phyloP scores from a whole-genome alignment of 768 basidiomycete species.

The Podaxis sp. region DNA sequence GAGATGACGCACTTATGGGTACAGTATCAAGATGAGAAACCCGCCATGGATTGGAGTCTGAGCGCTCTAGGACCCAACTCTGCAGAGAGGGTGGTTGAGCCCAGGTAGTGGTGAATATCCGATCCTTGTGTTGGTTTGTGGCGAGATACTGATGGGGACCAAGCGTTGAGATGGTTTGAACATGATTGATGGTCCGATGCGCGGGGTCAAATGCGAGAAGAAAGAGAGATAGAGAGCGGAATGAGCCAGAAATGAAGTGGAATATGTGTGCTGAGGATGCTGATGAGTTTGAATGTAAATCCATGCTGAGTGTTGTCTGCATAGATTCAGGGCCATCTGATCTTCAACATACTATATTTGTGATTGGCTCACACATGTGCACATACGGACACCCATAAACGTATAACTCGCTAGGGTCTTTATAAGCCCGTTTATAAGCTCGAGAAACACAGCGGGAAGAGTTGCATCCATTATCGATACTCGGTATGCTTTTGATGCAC shows the following conservation, averaged over 20 bases:
- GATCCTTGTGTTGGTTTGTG: conserved; percentile 30
- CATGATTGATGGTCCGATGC: conserved; percentile 34
- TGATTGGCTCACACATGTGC: too few species aligned
- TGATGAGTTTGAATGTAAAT: not conserved
- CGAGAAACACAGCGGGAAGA: too few species aligned
- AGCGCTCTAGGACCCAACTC: conserved; percentile 40
- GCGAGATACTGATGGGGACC: conserved; percentile 55
- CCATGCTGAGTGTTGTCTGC: not conserved
- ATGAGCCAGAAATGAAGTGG: conserved; percentile 47
- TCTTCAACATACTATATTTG: too few species aligned
- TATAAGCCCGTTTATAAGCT: too few species aligned
- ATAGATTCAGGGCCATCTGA: not conserved
- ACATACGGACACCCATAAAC: too few species aligned
- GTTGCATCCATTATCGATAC: too few species aligned
- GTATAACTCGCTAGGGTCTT: too few species aligned
- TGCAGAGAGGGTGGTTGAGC: conserved; percentile 43
- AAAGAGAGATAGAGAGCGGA: conserved; percentile 49
- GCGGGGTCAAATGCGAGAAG: conserved; percentile 47
- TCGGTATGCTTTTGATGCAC: too few species aligned
- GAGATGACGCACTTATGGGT: conserved; percentile 38
- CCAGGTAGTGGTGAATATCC: conserved; percentile 52
- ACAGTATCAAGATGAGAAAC: conserved; percentile 41
- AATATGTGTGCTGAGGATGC: conserved; percentile 10
- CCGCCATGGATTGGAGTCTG: conserved; percentile 21
- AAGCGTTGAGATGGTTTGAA: conserved; percentile 40